Base-by-base conservation (phyloP, 2,329 filamentous ascomycete species). In the Bipolaris bicolor region DNA sequence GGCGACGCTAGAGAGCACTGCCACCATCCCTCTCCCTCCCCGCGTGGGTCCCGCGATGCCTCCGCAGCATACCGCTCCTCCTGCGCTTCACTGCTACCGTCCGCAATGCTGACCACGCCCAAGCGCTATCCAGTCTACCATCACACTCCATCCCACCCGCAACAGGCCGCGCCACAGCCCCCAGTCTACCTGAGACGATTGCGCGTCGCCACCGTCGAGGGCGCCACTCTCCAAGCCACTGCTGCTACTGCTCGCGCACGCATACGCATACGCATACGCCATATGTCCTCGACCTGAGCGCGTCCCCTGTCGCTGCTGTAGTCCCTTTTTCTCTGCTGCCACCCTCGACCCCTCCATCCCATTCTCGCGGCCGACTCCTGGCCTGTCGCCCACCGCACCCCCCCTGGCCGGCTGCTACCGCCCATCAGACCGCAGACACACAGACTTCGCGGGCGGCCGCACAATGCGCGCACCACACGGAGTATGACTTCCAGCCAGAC, bases 401-500 rank as follows among this genome's bases (percentile, higher is more conserved):
- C 20, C 49, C 41, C n/a, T 41, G 45, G 43, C 22, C 54, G 34
- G 11, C 33, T n/a, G 29, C 10, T 46, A 22, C 40, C 20, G 20
- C 47, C 41, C 18, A 20, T 40, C 26, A 31, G 18, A 41, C 39
- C 39, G 40, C 18, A 7, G 37, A 39, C 46, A 20, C 26, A 52
- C 33, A 62, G 54, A 57, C 55, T 62, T 57, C 49, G 68, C 73
- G 71, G 72, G 55, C 65, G 71, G 70, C 72, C 74, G 74, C 74
- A 77, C 70, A 51, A 77, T 77, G 74, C 72, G 67, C 63, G 68
- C 64, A 61, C 57, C 62, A 67, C 66, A 70, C 69, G 67, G 70
- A 74, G 69, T 68, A 77, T 76, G 74, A 76, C 69, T 72, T 75
- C 74, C 70, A 73, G 71, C 68, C 65, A 71, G 58, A 67, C 65